Base-by-base conservation (phyloP, 495 filamentous ascomycete species). In the Tuber umbilicatum region DNA sequence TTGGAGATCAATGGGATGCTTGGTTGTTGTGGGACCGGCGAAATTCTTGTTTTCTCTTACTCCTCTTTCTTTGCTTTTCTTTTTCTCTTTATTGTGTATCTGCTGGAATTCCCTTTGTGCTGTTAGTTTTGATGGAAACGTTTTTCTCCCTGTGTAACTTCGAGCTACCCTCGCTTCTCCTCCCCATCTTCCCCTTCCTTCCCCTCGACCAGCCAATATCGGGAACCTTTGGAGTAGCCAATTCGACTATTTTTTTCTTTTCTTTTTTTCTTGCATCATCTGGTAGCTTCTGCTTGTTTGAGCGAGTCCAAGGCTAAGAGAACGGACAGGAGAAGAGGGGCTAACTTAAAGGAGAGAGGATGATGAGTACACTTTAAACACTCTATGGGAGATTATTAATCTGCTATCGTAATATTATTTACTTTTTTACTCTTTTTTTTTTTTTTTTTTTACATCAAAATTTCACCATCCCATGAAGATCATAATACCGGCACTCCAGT, bases 371-470 rank as follows among this genome's bases (percentile, higher is more conserved):
- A 31, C 55, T 31, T 31, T 31, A 64, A 64, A 64, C 31, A 71
- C 77, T 70, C 78, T 76, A 70, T 70, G 75, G 75, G 60, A 68
- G 70, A 47, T 69, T 78, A 79, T 74, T 79, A 76, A 73, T 73
- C 72, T 78, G 77, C 74, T 69, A 73, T 74, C 43, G 14, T 64
- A 35, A 35, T 71, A n/a, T 35, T 10, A 5, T 21, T 70, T 73
- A 2, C 47, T 71, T 74, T 74, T 17, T 71, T 71, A n/a, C 73
- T 69, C 68, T 70, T 74, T 70, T 72, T 70, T 70, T 31, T 31
- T 64, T 31, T 16, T 64, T 64, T 64, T 14, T 50, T 9, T 50
- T 60, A 1, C 31, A 4, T 31, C 7, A 35, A 27, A 1, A 0
- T 40, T 40, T 40, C 10, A 6, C 5, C 3, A 7, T 40, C 27